Percentiles rank a stretch among this genome's conserved stretches.
Evolutionary conservation across 352 stramenopile species (phyloP).

Genomic region (Pythium utonaiense): DNA sequence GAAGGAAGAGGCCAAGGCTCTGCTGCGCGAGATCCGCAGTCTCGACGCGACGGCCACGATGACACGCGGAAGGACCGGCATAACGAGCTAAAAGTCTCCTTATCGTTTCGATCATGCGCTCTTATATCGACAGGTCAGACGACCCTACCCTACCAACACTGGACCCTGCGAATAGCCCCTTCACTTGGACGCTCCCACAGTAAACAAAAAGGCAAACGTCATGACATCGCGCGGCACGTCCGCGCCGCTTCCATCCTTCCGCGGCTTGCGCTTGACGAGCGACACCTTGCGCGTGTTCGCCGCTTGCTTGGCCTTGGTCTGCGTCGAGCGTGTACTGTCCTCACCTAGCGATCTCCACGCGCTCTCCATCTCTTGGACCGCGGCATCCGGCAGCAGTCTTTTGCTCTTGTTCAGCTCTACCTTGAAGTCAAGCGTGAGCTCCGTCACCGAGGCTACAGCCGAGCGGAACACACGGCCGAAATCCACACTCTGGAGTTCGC

Average conservation of each 20-base stretch:
- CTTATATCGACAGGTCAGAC: too few relatives aligned
- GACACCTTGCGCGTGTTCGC: conserved; percentile 22
- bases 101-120: too few relatives aligned
- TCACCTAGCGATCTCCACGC: conserved; percentile 23
- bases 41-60: conserved; percentile 33
- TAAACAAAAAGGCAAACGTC: conserved; percentile 38
- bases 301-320: background rate
- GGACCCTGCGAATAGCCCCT: too few relatives aligned
- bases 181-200: background rate
- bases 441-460: conserved; percentile 1
- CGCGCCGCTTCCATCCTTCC: conserved; percentile 3
- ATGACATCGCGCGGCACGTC: conserved; percentile 5
- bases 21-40: conserved; percentile 75
- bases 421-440: conserved; percentile 21
- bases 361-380: conserved; percentile 22
- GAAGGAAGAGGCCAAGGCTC: conserved; percentile 79
- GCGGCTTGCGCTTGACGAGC: conserved; percentile 34
- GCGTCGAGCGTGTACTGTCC: background rate
- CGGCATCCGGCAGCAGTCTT: conserved; percentile 14
- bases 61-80: background rate
- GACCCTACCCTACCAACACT: too few relatives aligned
- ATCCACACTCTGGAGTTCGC: background rate
- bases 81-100: background rate
- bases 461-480: conserved; percentile 12
- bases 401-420: conserved; percentile 20